Evolutionary conservation across 2,329 filamentous ascomycete species (phyloP).

Genomic region (Rhynchosporium graminicola): DNA sequence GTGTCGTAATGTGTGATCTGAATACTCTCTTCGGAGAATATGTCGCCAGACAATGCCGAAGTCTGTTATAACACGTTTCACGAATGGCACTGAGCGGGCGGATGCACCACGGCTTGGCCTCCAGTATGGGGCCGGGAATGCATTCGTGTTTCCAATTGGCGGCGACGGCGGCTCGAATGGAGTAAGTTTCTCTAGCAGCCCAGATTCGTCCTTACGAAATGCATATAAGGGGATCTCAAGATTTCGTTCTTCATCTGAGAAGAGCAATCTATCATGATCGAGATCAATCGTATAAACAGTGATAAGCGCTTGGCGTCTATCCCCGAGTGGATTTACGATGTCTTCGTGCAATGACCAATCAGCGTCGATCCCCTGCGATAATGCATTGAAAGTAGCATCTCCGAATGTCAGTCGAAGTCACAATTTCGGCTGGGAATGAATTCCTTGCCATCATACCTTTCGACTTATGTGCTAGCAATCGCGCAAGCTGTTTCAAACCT

Average conservation of each 20-base stretch:
- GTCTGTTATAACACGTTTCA: neutral
- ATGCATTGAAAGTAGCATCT: neutral
- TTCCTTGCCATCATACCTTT: no score
- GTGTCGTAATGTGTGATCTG: neutral
- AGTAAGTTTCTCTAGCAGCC: neutral
- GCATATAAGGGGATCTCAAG: neutral
- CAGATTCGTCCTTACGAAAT: neutral
- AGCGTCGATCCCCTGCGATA: neutral
- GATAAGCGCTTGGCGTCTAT: neutral
- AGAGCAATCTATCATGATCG: neutral
- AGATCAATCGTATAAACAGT: conserved; percentile 2
- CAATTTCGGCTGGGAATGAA: no score
- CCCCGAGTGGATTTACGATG: neutral
- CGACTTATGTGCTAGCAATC: neutral
- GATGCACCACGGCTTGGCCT: neutral
- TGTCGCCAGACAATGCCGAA: conserved; percentile 1
- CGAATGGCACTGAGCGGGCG: neutral
- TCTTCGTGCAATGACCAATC: conserved; percentile 3
- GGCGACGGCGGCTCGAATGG: neutral
- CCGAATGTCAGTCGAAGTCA: no score
- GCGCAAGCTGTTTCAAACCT: neutral
- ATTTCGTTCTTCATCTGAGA: neutral
- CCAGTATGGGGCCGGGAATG: neutral
- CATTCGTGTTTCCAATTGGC: neutral
- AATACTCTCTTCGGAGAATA: neutral